phyloP scores from a whole-genome alignment of 495 filamentous ascomycete species.

The Neurospora cerealis region DNA sequence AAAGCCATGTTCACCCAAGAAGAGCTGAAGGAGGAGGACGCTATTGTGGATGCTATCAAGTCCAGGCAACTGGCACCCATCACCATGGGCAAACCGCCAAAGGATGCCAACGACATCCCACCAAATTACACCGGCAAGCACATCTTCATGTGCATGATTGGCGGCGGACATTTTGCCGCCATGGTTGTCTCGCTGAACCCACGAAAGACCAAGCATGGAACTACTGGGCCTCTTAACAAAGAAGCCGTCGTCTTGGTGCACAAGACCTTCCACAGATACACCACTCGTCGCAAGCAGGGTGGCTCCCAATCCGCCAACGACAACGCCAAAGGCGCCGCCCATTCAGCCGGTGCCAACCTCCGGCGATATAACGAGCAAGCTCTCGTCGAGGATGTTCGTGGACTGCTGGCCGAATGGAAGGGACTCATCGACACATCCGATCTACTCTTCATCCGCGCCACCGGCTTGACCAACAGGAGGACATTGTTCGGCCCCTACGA shows the following conservation, averaged over 20 bases:
- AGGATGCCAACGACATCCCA: conserved; percentile 40
- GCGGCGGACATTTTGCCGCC: conserved; percentile 92
- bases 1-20: conserved; percentile 64
- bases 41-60: conserved; percentile 54
- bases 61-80: conserved; percentile 67
- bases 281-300: conserved; percentile 90
- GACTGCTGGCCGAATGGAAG: conserved; percentile 72
- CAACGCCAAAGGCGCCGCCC: conserved; percentile 77
- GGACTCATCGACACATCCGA: conserved; percentile 71
- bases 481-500: conserved; percentile 89
- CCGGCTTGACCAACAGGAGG: conserved; percentile 71
- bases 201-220: conserved; percentile 56
- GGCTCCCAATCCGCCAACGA: conserved; percentile 91
- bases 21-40: conserved; percentile 55
- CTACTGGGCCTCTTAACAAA: conserved; percentile 56
- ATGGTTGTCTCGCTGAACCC: conserved; percentile 89
- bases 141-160: conserved; percentile 96
- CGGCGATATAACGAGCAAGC: conserved; percentile 91
- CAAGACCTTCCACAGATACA: conserved; percentile 97
- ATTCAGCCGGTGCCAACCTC: conserved; percentile 84
- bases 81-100: conserved; percentile 36
- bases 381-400: conserved; percentile 70
- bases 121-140: conserved; percentile 55
- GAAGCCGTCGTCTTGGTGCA: conserved; percentile 82
- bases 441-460: conserved; percentile 79